Evolutionary conservation across 1,284 basidiomycete genomes (phyloP), one percentile per base, ranked within the genome.

Genomic region (Bondarzewia mesenterica): DNA sequence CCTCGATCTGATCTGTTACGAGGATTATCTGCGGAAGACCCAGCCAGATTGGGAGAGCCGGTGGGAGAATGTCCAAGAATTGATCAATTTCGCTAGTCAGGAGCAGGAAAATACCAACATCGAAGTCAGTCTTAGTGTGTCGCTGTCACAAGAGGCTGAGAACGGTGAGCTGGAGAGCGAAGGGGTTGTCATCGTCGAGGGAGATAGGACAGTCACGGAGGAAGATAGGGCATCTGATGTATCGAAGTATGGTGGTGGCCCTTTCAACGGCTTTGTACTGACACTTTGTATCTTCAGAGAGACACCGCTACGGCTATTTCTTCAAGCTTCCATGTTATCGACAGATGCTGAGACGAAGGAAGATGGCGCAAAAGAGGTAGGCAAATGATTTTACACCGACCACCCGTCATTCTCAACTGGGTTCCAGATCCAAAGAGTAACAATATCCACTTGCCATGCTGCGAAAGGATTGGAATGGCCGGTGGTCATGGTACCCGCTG

Each of bases 401-500:
- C 6, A 22, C 45, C 21, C 29, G 42, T n/a, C n/a, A 35, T 18
- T 22, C 8, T 18, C 10, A 40, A 12, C 6, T 22, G n/a, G 16
- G 15, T 35, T n/a, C n/a, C 32, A n/a, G 8, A 10, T n/a, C 32
- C 55, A 85, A 80, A 90, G 84, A 74, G 92, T 96, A 4, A 91
- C 86, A 0, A 82, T 95, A 39, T 79, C 86, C 0, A 95, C 92
- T 1, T 90, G 89, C 44, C 93, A 96, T 66, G 80, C 89, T 8
- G 90, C 92, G 0, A 96, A 96, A 64, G 92, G 92, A 0, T 72
- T 95, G 5, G 92, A 96, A 63, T 96, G 91, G 90, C 90, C 90
- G 0, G 86, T 89, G 4, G 86, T 91, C 1, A 82, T 91, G 54
- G 68, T 91, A n/a, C 83, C 85, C 37, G 77, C 80, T 22, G 79